Evolutionary conservation across 805 yeast genomes (phyloP).

Genomic region (Candida hispaniensis): DNA sequence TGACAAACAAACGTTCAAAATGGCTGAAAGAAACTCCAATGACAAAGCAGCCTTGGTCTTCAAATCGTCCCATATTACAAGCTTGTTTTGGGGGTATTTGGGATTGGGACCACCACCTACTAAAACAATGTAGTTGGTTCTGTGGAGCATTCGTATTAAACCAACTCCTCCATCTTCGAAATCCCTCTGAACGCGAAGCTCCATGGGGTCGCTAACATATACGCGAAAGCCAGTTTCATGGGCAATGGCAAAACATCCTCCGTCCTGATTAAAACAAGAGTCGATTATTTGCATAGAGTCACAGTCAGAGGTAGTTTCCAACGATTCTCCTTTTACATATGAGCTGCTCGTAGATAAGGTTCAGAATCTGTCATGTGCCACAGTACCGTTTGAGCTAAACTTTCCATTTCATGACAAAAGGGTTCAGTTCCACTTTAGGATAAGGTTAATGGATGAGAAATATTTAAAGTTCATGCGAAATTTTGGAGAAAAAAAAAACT

Average conservation of each 20-base stretch:
- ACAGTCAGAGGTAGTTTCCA: too few relatives aligned
- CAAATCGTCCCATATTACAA: conserved; percentile 86
- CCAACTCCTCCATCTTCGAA: conserved; percentile 55
- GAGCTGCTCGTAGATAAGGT: too few relatives aligned
- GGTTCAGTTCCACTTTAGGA: too few relatives aligned
- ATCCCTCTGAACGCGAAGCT: conserved; percentile 52
- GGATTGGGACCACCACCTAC: conserved; percentile 87
- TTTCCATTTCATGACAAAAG: too few relatives aligned
- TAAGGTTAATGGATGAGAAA: too few relatives aligned
- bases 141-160: conserved; percentile 65
- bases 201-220: conserved; percentile 81
- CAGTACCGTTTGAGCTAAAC: too few relatives aligned
- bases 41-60: conserved; percentile 61
- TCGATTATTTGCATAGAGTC: too few relatives aligned
- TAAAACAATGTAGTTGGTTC: conserved; percentile 82
- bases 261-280: conserved; percentile 81
- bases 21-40: conserved; percentile 66
- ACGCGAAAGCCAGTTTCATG: conserved; percentile 75
- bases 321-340: too few relatives aligned
- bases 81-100: conserved; percentile 63
- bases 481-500: too few relatives aligned
- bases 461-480: too few relatives aligned
- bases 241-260: conserved; percentile 78
- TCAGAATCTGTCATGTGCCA: too few relatives aligned
- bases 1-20: conserved; percentile 62